Base-by-base conservation (phyloP, 257 asterid genomes). In the Avicennia marina region DNA sequence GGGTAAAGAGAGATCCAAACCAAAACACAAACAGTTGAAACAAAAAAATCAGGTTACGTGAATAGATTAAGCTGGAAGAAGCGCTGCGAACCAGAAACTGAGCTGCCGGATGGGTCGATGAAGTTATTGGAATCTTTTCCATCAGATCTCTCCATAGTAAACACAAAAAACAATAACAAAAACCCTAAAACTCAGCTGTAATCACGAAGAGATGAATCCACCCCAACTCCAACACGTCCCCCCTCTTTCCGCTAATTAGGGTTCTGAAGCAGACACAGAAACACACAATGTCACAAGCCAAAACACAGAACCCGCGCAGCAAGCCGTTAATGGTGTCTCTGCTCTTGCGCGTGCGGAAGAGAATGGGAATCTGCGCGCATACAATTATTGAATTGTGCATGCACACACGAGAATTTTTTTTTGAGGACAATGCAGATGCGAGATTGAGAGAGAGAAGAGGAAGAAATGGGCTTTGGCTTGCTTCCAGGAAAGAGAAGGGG, bases 111-210 rank as follows among this genome's bases (percentile, higher is more conserved):
- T 42, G 62, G 26, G 58, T 51, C 66, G 68, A 70, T 16, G 58
- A 66, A 59, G 64, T 59, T 71, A 48, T 29, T 68, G 42, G 60
- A 73, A 55, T 69, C 80, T 57, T 50, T 80, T 25, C 71, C 65
- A 58, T 65, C 76, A 69, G 82, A 81, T 84, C 86, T 76, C 71
- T 79, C 80, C 95, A 87, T 87, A 47, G 50, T 49, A 29, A 59
- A 63, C 53, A 24, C 51, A 52, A 34, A 17, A 24, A 29, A 48
- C 53, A n/a, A n/a, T n/a, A n/a, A n/a, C n/a, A n/a, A n/a, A n/a
- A n/a, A n/a, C n/a, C n/a, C n/a, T n/a, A n/a, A n/a, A n/a, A n/a
- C n/a, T n/a, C n/a, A n/a, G n/a, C 24, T 33, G 18, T 12, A 49
- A 62, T 57, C 67, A 72, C 41, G 18, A 29, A 27, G 11, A 12